Percentiles rank a stretch among this genome's conserved stretches.
Conservation (phyloP, 2,329 filamentous ascomycete genomes). For the Colletotrichum horii region DNA sequence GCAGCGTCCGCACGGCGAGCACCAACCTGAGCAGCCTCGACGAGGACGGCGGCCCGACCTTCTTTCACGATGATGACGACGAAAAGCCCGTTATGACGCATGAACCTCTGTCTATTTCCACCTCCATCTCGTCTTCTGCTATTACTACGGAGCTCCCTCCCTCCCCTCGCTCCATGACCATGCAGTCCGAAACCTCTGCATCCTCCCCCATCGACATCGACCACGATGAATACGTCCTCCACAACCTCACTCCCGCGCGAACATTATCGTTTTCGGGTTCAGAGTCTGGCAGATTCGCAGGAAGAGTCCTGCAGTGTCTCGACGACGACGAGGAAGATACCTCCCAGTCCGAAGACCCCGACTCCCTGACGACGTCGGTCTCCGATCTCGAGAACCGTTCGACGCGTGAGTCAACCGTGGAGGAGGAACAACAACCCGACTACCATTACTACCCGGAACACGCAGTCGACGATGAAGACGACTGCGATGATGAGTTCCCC, state of each 20-base stretch:
- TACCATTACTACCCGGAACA: conserved; percentile 26
- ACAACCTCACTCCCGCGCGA: conserved; percentile 46
- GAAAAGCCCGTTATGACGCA: conserved; percentile 46
- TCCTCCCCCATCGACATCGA: conserved; percentile 40
- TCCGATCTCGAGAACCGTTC: conserved; percentile 50
- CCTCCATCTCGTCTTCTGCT: conserved; percentile 27
- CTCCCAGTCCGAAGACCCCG: conserved; percentile 50
- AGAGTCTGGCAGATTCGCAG: conserved; percentile 45
- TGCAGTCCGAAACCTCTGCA: conserved; percentile 48
- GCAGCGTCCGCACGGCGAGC: conserved; percentile 40
- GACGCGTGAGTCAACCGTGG: conserved; percentile 30
- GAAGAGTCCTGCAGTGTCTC: conserved; percentile 24
- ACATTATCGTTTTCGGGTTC: conserved; percentile 59
- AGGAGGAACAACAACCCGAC: conserved; percentile 30
- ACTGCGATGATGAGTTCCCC: conserved; percentile 36
- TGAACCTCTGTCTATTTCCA: conserved; percentile 44
- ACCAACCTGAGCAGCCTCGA: conserved; percentile 45
- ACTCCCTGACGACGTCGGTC: conserved; percentile 48
- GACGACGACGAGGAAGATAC: conserved; percentile 40
- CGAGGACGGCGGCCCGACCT: conserved; percentile 34
- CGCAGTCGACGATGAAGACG: conserved; percentile 30
- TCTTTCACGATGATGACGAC: conserved; percentile 49
- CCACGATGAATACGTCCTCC: conserved; percentile 35
- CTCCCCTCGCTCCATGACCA: conserved; percentile 57
- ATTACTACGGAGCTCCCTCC: conserved; percentile 40